phyloP scores from a whole-genome alignment of 1,284 basidiomycete genomes.

The Heterobasidion annosum region DNA sequence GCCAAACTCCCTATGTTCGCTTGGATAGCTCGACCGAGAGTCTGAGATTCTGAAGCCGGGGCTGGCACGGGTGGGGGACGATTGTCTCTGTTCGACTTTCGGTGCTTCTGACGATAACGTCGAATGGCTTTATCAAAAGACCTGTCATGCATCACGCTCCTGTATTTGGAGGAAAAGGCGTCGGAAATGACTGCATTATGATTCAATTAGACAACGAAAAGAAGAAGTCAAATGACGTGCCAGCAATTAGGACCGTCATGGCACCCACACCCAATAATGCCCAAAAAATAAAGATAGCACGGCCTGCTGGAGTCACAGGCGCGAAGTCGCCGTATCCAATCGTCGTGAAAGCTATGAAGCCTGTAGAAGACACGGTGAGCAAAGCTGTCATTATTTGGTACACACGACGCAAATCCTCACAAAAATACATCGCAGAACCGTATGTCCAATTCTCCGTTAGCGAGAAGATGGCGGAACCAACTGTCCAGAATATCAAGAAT shows the following conservation, averaged over 20 bases:
- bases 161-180: conserved; percentile 25
- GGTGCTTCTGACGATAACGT: conserved; percentile 6
- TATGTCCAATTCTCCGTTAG: conserved; percentile 43
- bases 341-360: conserved; percentile 51
- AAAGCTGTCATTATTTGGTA: conserved; percentile 7
- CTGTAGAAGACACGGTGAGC: conserved; percentile 15
- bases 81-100: neutral
- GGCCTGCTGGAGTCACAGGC: conserved; percentile 56
- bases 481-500: conserved; percentile 52
- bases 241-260: conserved; percentile 65
- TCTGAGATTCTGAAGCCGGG: neutral
- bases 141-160: conserved; percentile 5
- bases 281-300: conserved; percentile 77
- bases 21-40: neutral
- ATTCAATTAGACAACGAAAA: conserved; percentile 10
- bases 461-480: conserved; percentile 49
- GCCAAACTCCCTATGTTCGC: neutral
- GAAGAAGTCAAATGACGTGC: conserved; percentile 24
- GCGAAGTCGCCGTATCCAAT: conserved; percentile 66
- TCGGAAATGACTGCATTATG: conserved; percentile 48
- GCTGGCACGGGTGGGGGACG: no score
- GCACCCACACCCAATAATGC: conserved; percentile 69
- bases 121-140: conserved; percentile 11
- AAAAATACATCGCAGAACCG: conserved; percentile 60
- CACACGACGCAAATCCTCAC: conserved; percentile 27